phyloP scores from a whole-genome alignment of 2,329 filamentous ascomycete genomes.

The Exophiala lecanii-corni region DNA sequence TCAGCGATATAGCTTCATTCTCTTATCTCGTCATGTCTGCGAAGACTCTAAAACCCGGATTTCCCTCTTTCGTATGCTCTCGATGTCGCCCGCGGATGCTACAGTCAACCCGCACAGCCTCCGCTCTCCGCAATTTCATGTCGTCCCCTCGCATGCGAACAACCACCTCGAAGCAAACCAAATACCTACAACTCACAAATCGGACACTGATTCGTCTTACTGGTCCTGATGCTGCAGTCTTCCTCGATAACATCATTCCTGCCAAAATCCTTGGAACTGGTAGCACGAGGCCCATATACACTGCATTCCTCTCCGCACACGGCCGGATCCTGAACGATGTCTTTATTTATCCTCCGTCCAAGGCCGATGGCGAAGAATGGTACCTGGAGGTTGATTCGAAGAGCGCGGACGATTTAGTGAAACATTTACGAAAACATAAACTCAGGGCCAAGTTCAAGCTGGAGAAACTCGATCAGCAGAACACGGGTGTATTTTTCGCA shows the following conservation, averaged over 20 bases:
- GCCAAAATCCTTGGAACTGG: constrained; percentile 50
- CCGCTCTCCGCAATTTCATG: constrained; percentile 10
- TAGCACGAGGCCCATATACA: constrained; percentile 54
- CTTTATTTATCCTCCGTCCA: constrained; percentile 70
- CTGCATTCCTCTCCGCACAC: constrained; percentile 78
- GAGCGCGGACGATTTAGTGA: constrained; percentile 58
- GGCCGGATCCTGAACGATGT: constrained; percentile 84
- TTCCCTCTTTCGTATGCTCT: constrained; percentile 8
- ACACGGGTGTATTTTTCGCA: constrained; percentile 38
- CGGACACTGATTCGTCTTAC: constrained; percentile 74
- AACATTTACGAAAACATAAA: constrained; percentile 79
- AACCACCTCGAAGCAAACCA: constrained; percentile 4
- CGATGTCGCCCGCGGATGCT: constrained; percentile 3
- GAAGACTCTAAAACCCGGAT: constrained; percentile 3
- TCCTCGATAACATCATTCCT: constrained; percentile 84
- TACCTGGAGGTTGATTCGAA: constrained; percentile 76
- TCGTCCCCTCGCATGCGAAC: constrained; percentile 6
- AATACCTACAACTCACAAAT: constrained; percentile 53
- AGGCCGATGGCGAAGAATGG: constrained; percentile 49
- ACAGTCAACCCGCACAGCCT: neutral
- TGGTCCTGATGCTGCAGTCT: constrained; percentile 74
- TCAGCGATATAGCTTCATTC: too few species aligned
- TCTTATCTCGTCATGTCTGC: constrained; percentile 2
- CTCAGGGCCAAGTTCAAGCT: constrained; percentile 74
- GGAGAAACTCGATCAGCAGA: constrained; percentile 59